A percentile compares a stretch with the other conserved stretches of the same genome.
These are phyloP conservation scores for Phyllosticta citribraziliensis DNA, from an alignment of 2,329 filamentous ascomycete genomes.

Conservation along the genomic window DNA sequence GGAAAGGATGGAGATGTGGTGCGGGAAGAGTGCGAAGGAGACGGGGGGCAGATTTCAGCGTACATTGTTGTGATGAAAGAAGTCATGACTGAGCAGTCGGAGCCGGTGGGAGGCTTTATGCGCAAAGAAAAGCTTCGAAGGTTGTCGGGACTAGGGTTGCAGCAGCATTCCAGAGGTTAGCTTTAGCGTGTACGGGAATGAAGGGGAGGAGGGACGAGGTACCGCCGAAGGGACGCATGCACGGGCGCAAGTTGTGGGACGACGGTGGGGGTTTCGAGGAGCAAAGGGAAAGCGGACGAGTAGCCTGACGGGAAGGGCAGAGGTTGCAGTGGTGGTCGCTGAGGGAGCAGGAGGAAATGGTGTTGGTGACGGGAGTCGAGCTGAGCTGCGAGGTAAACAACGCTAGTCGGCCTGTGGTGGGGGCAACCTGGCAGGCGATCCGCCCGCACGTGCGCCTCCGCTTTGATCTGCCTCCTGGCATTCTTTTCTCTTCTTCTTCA, in stretches of 20 bases:
- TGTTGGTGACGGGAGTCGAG: not conserved
- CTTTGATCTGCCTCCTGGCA: not conserved
- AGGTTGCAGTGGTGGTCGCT: not conserved
- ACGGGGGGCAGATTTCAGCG: slow-evolving; percentile 33
- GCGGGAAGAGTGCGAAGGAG: slow-evolving; percentile 24
- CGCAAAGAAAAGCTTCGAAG: not conserved
- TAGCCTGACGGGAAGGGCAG: not conserved
- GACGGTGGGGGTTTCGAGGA: not conserved
- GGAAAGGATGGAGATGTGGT: slow-evolving; percentile 24
- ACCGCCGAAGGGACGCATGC: not conserved
- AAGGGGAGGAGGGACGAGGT: not conserved
- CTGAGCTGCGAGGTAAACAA: slow-evolving; percentile 8
- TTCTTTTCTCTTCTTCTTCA: not conserved
- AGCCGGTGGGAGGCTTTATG: slow-evolving; percentile 3
- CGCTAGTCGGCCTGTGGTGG: not conserved
- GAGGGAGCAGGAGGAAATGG: slow-evolving; percentile 3
- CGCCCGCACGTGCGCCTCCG: not conserved
- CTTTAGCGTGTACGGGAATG: slow-evolving; percentile 4
- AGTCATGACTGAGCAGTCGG: slow-evolving; percentile 45
- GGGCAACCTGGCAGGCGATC: not conserved
- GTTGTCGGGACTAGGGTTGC: slow-evolving; percentile 1
- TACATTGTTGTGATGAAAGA: slow-evolving; percentile 77
- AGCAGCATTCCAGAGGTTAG: slow-evolving; percentile 10
- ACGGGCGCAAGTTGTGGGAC: not conserved
- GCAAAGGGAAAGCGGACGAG: not conserved